Conservation (phyloP, 2,329 filamentous ascomycete genomes). For the Trichoderma sp. region DNA sequence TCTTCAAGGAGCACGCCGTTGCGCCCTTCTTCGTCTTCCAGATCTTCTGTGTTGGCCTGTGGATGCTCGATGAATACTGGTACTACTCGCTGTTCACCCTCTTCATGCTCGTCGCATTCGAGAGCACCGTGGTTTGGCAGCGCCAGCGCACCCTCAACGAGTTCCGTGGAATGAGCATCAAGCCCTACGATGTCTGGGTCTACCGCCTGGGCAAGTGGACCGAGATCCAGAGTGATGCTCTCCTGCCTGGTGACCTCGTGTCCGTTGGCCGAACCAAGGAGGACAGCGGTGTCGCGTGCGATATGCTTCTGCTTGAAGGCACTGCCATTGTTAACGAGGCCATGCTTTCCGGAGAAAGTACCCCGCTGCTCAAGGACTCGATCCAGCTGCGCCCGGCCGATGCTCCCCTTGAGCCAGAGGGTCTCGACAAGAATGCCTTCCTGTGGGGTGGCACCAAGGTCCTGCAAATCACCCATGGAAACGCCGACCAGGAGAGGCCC, state of each 20-base stretch:
- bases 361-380: conserved; percentile 93
- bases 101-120: conserved; percentile 96
- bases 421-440: conserved; percentile 94
- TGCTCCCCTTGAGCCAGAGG: conserved; percentile 80
- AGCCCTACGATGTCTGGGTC: conserved; percentile 93
- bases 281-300: conserved; percentile 93
- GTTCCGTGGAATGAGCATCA: conserved; percentile 99
- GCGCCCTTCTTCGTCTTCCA: conserved; percentile 99
- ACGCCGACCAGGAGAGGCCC: conserved; percentile 70
- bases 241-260: conserved; percentile 89
- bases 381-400: conserved; percentile 85
- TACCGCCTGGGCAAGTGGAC: conserved; percentile 86
- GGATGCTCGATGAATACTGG: conserved; percentile 99
- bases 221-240: conserved; percentile 84
- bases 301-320: conserved; percentile 93
- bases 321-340: conserved; percentile 98
- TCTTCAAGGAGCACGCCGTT: conserved; percentile 97
- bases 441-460: conserved; percentile 98
- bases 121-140: conserved; percentile 99
- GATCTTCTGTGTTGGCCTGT: conserved; percentile 95
- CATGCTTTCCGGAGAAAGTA: conserved; percentile 98
- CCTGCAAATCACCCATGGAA: conserved; percentile 89
- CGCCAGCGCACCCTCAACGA: conserved; percentile 92
- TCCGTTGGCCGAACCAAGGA: conserved; percentile 94
- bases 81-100: conserved; percentile 99